These are phyloP conservation scores for Claviceps sp. DNA, from an alignment of 2,329 filamentous ascomycete genomes.

Conservation along the genomic window DNA sequence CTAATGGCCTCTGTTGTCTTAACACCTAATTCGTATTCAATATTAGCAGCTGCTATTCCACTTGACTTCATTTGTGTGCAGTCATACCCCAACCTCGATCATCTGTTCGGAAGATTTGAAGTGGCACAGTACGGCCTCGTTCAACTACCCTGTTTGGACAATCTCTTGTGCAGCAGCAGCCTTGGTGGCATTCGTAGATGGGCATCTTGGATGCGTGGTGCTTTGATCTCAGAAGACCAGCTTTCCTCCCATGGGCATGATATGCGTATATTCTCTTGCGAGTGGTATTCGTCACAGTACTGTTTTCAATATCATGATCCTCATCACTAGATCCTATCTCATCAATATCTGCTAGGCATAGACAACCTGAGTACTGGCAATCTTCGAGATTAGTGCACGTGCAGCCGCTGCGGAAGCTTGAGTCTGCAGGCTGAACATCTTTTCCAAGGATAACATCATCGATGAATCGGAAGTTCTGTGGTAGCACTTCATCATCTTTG, in stretches of 20 bases:
- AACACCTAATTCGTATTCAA: conserved; percentile 34
- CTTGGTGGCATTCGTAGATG: conserved; percentile 70
- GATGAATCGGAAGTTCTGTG: conserved; percentile 57
- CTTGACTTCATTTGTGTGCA: background rate
- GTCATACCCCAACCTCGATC: conserved; percentile 61
- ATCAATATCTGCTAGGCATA: conserved; percentile 53
- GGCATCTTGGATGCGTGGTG: conserved; percentile 42
- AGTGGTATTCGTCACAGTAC: conserved; percentile 5
- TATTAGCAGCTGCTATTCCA: background rate
- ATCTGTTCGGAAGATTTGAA: conserved; percentile 65
- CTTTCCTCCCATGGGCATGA: conserved; percentile 37
- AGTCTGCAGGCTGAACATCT: conserved; percentile 46
- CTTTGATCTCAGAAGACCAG: conserved; percentile 37
- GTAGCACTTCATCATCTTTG: conserved; percentile 40
- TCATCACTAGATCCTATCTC: conserved; percentile 6
- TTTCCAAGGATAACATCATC: conserved; percentile 43
- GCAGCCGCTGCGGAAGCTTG: conserved; percentile 56
- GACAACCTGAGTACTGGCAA: conserved; percentile 55
- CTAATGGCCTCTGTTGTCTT: conserved; percentile 50
- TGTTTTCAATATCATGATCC: conserved; percentile 25
- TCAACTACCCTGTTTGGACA: conserved; percentile 71
- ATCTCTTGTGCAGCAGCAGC: conserved; percentile 47
- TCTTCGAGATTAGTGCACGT: conserved; percentile 46
- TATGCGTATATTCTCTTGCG: conserved; percentile 45
- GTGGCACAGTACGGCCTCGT: conserved; percentile 52